Evolutionary conservation across 129 eudicot genomes (phyloP), one percentile per base, ranked within the genome.

Genomic region (Apium graveolens): DNA sequence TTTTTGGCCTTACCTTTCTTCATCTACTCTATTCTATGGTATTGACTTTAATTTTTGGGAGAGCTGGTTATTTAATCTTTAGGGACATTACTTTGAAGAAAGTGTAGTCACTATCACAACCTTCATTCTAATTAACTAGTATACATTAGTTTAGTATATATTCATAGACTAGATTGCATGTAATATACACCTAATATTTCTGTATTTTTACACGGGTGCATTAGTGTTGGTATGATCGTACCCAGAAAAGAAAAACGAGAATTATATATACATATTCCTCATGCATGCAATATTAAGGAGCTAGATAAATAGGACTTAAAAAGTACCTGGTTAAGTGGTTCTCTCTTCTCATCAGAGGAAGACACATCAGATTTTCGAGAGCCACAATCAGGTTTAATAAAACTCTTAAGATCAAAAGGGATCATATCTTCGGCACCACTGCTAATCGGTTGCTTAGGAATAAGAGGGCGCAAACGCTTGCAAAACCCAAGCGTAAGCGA

Each of bases 391-490:
- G 98, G 97, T 77, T 89, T 89, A 79, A 94, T 91, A 90, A 91
- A 94, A 84, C 93, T 94, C 91, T 89, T 89, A 63, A 94, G 96
- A 65, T 94, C 97, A 41, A 94, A 88, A 79, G 85, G 76, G 45
- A 89, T 3, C 16, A 12, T 18, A 27, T 76, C 70, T 43, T 51
- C 31, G 53, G 20, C n/a, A 75, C 80, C 78, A 48, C 31, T 85
- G 82, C 79, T 55, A 86, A 82, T 37, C 57, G 89, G 62, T 2
- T 85, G 57, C 57, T 91, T 91, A 70, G 98, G 98, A 71, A 91
- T 91, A 57, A 89, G 96, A 29, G 96, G 96, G 78, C 91, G 88
- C 43, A 91, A 77, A 41, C 98, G 96, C 84, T 91, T 93, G 83
- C 97, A 91, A 26, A 86, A 78, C 73, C 83, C 87, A 44, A 91